Evolutionary conservation across 2,329 filamentous ascomycete genomes (phyloP).

Genomic region (Seiridium cupressi): DNA sequence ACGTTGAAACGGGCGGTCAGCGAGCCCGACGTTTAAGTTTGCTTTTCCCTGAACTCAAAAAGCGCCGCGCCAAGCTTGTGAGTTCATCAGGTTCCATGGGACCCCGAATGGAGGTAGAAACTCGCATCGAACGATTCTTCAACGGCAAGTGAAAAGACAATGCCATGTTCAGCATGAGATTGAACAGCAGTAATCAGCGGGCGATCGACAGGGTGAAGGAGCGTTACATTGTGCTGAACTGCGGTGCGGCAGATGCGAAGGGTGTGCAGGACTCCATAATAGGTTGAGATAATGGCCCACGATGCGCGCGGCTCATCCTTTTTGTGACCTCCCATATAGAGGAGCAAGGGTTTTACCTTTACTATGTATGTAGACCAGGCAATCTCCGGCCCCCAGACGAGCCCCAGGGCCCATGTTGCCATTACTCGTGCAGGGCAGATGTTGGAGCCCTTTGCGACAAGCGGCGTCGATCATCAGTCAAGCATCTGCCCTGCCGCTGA

Average conservation of each 20-base stretch:
- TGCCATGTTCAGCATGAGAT: not conserved
- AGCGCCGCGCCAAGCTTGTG: not conserved
- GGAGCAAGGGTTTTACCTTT: too few relatives aligned
- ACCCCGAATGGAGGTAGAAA: conserved; percentile 3
- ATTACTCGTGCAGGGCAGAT: too few relatives aligned
- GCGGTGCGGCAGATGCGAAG: conserved; percentile 1
- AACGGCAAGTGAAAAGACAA: conserved; percentile 1
- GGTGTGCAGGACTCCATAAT: not conserved
- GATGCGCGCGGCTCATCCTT: not conserved
- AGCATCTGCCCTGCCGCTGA: not conserved
- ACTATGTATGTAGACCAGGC: too few relatives aligned
- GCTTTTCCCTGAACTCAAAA: too few relatives aligned
- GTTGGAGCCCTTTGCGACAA: too few relatives aligned
- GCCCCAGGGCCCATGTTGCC: too few relatives aligned
- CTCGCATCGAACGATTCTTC: conserved; percentile 3
- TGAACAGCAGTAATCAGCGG: not conserved
- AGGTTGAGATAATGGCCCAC: not conserved
- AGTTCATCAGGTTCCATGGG: not conserved
- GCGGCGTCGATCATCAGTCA: not conserved
- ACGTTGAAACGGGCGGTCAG: not conserved
- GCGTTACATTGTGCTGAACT: not conserved
- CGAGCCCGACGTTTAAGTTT: not conserved
- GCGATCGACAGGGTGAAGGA: not conserved
- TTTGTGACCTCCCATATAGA: too few relatives aligned
- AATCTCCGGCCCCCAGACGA: too few relatives aligned